A percentile compares a stretch with the other conserved stretches of the same genome.
Conservation (phyloP, 1,284 basidiomycete genomes). For the Heimioporus retisporus region DNA sequence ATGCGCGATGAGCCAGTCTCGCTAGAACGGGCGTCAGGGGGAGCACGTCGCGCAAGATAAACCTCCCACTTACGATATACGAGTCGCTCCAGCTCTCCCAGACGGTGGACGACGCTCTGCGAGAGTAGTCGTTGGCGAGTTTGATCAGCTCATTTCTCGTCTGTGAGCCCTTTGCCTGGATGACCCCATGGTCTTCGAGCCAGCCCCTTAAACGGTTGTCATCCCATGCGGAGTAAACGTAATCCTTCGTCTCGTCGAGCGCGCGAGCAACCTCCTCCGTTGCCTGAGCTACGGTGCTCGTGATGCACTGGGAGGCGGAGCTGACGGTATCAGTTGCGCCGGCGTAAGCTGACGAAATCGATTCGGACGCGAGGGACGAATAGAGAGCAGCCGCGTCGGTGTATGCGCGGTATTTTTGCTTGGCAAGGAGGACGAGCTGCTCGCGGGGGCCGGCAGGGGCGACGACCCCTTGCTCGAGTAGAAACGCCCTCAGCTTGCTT, state of each 20-base stretch:
- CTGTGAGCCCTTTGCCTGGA: constrained; percentile 73
- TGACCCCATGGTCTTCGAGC: constrained; percentile 79
- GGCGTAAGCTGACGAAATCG: constrained; percentile 64
- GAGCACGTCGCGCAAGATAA: not conserved
- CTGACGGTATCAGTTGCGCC: constrained; percentile 37
- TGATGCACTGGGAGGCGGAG: constrained; percentile 58
- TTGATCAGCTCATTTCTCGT: constrained; percentile 75
- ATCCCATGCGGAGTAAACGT: constrained; percentile 90
- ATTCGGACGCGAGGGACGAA: constrained; percentile 63
- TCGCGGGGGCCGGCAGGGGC: constrained; percentile 84
- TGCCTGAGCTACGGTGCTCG: constrained; percentile 57
- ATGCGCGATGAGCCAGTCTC: constrained; percentile 87
- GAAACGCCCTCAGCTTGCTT: constrained; percentile 80
- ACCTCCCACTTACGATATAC: constrained; percentile 69
- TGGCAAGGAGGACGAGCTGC: constrained; percentile 82
- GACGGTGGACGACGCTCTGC: constrained; percentile 66
- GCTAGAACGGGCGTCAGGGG: constrained; percentile 49
- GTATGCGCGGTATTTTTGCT: constrained; percentile 73
- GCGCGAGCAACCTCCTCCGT: constrained; percentile 66
- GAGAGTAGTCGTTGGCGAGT: constrained; percentile 79
- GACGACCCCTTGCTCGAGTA: constrained; percentile 90
- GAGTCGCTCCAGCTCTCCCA: constrained; percentile 91
- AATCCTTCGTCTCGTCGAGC: constrained; percentile 85
- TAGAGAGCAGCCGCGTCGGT: constrained; percentile 63
- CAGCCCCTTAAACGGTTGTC: constrained; percentile 78